Conservation (phyloP, 202 grass and related monocot species). For the Carex arenaria region DNA sequence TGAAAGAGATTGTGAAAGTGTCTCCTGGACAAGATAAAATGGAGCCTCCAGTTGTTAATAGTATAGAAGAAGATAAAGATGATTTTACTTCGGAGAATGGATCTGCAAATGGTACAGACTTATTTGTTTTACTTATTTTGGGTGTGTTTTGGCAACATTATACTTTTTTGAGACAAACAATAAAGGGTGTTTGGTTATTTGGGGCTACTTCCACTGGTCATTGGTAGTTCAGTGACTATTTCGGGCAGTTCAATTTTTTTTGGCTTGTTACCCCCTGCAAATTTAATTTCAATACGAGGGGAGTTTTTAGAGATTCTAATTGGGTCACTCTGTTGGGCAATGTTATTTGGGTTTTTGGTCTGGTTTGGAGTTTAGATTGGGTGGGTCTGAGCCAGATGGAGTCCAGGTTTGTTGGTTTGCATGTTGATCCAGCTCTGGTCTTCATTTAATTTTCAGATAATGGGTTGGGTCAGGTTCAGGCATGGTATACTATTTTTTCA, state of each 20-base stretch:
- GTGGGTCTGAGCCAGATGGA: neutral
- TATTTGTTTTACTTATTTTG: neutral
- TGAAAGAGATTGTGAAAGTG: conserved; percentile 51
- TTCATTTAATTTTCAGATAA: neutral
- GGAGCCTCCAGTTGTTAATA: conserved; percentile 26
- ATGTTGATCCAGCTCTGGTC: neutral
- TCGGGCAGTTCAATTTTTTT: neutral
- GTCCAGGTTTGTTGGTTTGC: neutral
- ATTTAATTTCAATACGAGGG: neutral
- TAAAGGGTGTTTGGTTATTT: neutral
- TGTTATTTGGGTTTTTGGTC: neutral
- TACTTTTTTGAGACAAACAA: conserved; percentile 6
- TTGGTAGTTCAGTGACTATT: neutral
- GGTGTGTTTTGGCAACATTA: conserved; percentile 3
- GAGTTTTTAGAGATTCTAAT: neutral
- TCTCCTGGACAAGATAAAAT: conserved; percentile 31
- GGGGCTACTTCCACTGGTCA: neutral
- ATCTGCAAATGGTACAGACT: conserved; percentile 36
- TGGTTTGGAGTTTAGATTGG: neutral
- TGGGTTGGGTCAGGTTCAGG: neutral
- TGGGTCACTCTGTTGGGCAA: neutral
- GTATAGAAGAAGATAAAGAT: conserved; percentile 10
- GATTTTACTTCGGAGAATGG: conserved; percentile 29
- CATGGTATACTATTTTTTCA: neutral
- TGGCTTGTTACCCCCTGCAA: neutral